Evolutionary conservation across 2,329 filamentous ascomycete genomes (phyloP).

Genomic region (Penicillium digitatum): DNA sequence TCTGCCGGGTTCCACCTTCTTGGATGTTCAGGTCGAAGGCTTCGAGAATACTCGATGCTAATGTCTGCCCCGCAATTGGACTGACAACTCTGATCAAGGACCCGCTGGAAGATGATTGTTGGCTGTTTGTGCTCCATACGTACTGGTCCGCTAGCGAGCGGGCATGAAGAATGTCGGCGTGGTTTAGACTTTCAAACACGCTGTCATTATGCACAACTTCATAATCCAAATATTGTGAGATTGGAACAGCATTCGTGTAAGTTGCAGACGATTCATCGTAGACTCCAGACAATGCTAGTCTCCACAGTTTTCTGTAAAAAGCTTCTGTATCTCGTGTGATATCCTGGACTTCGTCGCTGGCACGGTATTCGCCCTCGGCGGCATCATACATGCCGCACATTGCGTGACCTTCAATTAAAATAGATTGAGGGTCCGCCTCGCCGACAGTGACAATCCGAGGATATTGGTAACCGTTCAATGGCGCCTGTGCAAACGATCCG

Average conservation of each 20-base stretch:
- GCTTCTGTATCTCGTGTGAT: conserved; percentile 35
- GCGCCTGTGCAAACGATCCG: conserved; percentile 45
- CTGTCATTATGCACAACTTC: conserved; percentile 50
- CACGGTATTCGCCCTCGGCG: conserved; percentile 41
- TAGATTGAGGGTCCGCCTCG: conserved; percentile 48
- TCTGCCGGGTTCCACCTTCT: conserved; percentile 36
- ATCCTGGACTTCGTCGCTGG: conserved; percentile 40
- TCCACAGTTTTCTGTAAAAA: conserved; percentile 49
- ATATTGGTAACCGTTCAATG: conserved; percentile 57
- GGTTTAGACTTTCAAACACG: conserved; percentile 31
- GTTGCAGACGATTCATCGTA: conserved; percentile 40
- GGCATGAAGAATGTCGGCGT: conserved; percentile 33
- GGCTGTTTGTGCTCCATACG: conserved; percentile 47
- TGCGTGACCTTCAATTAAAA: conserved; percentile 49
- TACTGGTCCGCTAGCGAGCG: conserved; percentile 50
- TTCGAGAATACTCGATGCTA: conserved; percentile 39
- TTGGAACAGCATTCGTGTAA: conserved; percentile 51
- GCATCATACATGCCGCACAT: conserved; percentile 42
- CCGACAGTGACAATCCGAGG: conserved; percentile 47
- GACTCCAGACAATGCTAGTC: conserved; percentile 42
- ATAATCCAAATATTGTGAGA: conserved; percentile 57
- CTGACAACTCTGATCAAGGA: conserved; percentile 30
- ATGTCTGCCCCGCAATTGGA: conserved; percentile 43
- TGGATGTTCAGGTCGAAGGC: conserved; percentile 40
- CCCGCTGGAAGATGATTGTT: conserved; percentile 34